phyloP scores from a whole-genome alignment of 495 filamentous ascomycete genomes.

The Trichoderma asperelloides region DNA sequence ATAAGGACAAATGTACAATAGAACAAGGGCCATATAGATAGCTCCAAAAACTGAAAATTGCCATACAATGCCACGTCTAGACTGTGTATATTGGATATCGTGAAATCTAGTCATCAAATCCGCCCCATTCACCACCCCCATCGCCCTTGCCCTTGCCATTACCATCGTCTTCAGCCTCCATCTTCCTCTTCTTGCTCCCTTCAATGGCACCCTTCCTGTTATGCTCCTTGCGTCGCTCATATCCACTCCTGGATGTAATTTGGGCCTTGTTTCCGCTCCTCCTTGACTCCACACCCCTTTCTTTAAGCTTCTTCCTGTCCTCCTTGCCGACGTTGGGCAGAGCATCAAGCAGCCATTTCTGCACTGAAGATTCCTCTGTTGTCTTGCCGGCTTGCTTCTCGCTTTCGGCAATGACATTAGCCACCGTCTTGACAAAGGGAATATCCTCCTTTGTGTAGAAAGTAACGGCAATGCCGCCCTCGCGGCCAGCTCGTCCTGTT shows the following conservation, averaged over 20 bases:
- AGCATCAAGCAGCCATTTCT: conserved; percentile 83
- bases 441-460: conserved; percentile 94
- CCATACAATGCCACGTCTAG: conserved; percentile 25
- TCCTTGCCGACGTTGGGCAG: conserved; percentile 76
- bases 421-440: conserved; percentile 79
- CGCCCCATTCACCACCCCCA: conserved; percentile 52
- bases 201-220: conserved; percentile 63
- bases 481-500: conserved; percentile 79
- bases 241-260: conserved; percentile 91
- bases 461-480: conserved; percentile 86
- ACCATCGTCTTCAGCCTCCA: conserved; percentile 22
- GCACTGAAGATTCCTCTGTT: conserved; percentile 37
- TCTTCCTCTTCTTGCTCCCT: conserved; percentile 58
- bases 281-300: conserved; percentile 70
- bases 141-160: conserved; percentile 33
- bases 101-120: conserved; percentile 48
- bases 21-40: neutral
- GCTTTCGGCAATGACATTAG: conserved; percentile 79
- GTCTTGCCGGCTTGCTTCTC: conserved; percentile 56
- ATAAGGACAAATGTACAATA: neutral
- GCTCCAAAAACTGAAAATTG: neutral
- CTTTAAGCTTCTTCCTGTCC: conserved; percentile 72
- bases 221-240: conserved; percentile 69
- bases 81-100: neutral
- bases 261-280: conserved; percentile 40